Conservation (phyloP, 2,329 filamentous ascomycete genomes). For the Fusarium zealandicum region DNA sequence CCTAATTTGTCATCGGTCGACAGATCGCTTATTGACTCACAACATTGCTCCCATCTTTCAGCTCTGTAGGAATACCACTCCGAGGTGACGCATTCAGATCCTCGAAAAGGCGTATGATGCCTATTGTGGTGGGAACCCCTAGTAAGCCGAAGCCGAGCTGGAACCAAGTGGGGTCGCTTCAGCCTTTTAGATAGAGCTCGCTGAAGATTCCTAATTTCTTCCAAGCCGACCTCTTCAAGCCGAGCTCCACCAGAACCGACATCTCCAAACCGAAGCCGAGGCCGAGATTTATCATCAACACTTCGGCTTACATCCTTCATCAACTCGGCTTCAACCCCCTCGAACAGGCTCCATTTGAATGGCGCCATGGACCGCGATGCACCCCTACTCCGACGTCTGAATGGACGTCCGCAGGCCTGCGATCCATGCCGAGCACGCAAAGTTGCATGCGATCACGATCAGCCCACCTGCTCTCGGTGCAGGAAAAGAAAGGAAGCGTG, state of each 20-base stretch:
- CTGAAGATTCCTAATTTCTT: not conserved
- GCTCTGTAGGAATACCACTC: conserved; percentile 21
- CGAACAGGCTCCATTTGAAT: not conserved
- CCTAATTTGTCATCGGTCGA: conserved; percentile 1
- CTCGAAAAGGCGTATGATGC: conserved; percentile 1
- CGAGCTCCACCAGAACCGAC: conserved; percentile 10
- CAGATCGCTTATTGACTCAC: conserved; percentile 28
- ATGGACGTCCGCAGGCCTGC: conserved; percentile 42
- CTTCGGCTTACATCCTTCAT: conserved; percentile 15
- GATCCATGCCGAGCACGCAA: conserved; percentile 53
- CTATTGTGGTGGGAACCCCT: not conserved
- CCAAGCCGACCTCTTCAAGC: conserved; percentile 17
- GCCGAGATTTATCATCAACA: conserved; percentile 12
- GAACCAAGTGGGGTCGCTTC: not conserved
- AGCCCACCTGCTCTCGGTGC: conserved; percentile 52
- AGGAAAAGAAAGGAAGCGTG: conserved; percentile 48
- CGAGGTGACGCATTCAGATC: conserved; percentile 34
- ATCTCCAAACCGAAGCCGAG: conserved; percentile 12
- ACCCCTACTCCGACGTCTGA: conserved; percentile 38
- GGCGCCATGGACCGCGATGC: conserved; percentile 23
- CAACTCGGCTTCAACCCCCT: not conserved
- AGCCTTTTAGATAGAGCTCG: too few relatives aligned
- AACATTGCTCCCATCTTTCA: conserved; percentile 26
- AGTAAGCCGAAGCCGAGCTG: conserved; percentile 14
- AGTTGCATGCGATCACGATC: conserved; percentile 52